These are phyloP conservation scores for Apophysomyces ossiformis DNA, from an alignment of 371 early-diverging fungal genomes.

Conservation along the genomic window DNA sequence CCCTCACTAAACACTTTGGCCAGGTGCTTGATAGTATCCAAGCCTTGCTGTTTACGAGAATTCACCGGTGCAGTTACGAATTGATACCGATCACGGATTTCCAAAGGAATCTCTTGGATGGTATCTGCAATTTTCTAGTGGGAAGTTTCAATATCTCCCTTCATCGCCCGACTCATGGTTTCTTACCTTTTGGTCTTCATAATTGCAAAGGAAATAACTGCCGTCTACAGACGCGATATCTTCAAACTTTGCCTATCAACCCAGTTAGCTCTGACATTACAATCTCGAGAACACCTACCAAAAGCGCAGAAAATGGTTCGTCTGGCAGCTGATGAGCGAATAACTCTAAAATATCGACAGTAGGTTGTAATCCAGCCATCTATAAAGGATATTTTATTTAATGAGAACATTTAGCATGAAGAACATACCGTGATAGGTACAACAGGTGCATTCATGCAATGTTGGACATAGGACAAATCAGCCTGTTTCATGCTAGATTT, in stretches of 20 bases:
- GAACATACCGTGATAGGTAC: conserved; percentile 34
- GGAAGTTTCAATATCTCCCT: neutral
- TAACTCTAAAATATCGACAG: conserved; percentile 78
- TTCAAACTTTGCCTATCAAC: conserved; percentile 63
- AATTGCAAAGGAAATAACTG: conserved; percentile 81
- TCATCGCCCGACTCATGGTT: neutral
- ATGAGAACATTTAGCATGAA: neutral
- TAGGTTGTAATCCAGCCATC: conserved; percentile 82
- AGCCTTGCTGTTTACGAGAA: conserved; percentile 35
- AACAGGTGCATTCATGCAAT: conserved; percentile 38
- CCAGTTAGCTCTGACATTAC: conserved; percentile 19
- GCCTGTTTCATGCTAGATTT: conserved; percentile 22
- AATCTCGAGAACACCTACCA: conserved; percentile 45
- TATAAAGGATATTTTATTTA: conserved; percentile 17
- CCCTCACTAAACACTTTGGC: conserved; percentile 47
- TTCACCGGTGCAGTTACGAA: conserved; percentile 73
- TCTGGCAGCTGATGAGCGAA: conserved; percentile 79
- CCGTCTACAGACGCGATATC: conserved; percentile 69
- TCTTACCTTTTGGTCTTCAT: conserved; percentile 62
- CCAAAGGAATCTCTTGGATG: conserved; percentile 65
- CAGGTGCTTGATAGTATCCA: conserved; percentile 33
- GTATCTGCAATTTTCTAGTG: conserved; percentile 60
- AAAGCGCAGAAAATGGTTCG: conserved; percentile 62
- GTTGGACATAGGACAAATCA: conserved; percentile 38
- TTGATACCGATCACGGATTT: conserved; percentile 66